Evolutionary conservation across 2,329 filamentous ascomycete species (phyloP).

Genomic region (Cladophialophora carrionii): DNA sequence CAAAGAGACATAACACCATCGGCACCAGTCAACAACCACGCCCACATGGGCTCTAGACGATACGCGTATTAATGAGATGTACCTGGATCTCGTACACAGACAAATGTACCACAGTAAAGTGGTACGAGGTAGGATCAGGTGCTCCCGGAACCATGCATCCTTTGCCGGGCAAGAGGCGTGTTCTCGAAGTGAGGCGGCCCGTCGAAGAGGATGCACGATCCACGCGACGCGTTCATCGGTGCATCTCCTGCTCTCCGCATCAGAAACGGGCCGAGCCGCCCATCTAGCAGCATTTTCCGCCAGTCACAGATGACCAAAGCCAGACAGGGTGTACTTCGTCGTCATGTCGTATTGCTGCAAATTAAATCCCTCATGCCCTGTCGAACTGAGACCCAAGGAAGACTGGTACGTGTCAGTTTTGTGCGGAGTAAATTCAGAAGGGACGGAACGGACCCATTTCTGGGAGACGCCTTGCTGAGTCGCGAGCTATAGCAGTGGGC

Average conservation of each 20-base stretch:
- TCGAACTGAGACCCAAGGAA: constrained; percentile 1
- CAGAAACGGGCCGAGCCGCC: not conserved
- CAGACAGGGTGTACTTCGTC: no score
- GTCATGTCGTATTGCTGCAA: not conserved
- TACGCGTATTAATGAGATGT: not conserved
- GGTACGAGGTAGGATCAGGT: constrained; percentile 1
- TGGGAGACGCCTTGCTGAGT: not conserved
- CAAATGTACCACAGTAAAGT: not conserved
- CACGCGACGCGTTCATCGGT: not conserved
- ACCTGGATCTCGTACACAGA: no score
- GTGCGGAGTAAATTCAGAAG: not conserved
- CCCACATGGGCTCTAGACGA: not conserved
- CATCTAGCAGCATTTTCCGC: not conserved
- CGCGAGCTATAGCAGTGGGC: not conserved
- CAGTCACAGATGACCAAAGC: not conserved
- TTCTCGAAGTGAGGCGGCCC: constrained; percentile 5
- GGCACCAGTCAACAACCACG: not conserved
- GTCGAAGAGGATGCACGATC: not conserved
- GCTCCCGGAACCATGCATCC: not conserved
- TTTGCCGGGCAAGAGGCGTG: not conserved
- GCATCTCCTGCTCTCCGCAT: not conserved
- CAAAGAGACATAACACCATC: not conserved
- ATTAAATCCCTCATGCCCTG: constrained; percentile 10
- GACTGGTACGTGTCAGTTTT: constrained; percentile 7
- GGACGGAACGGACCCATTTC: constrained; percentile 7